Conservation (phyloP, 176 grass and related monocot species). For the Elaeis guineensis region DNA sequence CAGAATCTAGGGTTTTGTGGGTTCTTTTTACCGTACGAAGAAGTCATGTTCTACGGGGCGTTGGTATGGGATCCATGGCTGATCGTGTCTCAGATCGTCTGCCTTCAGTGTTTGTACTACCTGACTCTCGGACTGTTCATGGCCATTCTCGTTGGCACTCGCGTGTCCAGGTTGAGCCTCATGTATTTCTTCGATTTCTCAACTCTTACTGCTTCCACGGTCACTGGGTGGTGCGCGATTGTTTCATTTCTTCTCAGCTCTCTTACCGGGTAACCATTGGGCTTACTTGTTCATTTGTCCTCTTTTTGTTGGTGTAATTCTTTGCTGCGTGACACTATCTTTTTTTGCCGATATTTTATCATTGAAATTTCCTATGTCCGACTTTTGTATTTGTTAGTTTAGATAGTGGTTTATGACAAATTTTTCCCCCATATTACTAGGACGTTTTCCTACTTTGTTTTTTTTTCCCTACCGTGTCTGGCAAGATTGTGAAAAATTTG, state of each 20-base stretch:
- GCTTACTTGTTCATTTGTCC: neutral
- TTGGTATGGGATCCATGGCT: constrained; percentile 98
- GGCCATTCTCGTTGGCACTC: constrained; percentile 66
- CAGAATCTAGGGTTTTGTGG: no score
- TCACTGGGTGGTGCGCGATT: constrained; percentile 86
- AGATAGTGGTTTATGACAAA: no score
- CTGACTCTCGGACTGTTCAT: constrained; percentile 64
- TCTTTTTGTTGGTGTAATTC: neutral
- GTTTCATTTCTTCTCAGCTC: constrained; percentile 72
- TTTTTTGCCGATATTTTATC: neutral
- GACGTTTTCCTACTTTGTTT: no score
- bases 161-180: constrained; percentile 66
- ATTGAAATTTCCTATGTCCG: no score
- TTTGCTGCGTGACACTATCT: neutral
- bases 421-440: no score
- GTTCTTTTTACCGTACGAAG: neutral
- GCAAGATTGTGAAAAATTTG: no score
- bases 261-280: constrained; percentile 46
- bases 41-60: constrained; percentile 95
- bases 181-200: constrained; percentile 98
- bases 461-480: no score
- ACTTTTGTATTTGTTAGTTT: no score
- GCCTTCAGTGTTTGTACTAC: constrained; percentile 96
- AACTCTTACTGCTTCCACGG: constrained; percentile 56
- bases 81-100: constrained; percentile 93